Base-by-base conservation (phyloP, 148 eudicot genomes). In the Rhododendron simsii region DNA sequence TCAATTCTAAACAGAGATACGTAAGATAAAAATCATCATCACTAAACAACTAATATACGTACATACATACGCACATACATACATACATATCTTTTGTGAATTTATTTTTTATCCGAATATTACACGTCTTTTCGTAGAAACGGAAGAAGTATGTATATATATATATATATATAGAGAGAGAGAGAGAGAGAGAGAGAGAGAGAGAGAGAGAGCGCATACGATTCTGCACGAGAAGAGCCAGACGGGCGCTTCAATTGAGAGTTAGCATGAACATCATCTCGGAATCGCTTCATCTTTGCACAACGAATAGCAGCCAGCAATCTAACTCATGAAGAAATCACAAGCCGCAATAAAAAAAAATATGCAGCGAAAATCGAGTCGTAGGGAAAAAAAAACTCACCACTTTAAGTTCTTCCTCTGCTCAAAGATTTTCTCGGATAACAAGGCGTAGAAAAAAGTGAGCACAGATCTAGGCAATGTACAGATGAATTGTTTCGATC, bases 231-330 rank as follows among this genome's bases (percentile, higher is more conserved):
- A 61, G 96, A 90, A 87, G 92, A 90, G 47, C 91, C 92, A 81
- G 92, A 93, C 20, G 95, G 95, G 61, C 98, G 95, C 87, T 93
- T 95, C 45, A 92, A 90, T 88, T 92, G 94, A 79, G 95, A 84
- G 74, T 92, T 91, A 81, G 84, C 77, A 87, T 80, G 91, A 80
- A 87, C 89, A 81, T 95, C 98, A 77, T 95, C 98, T n/a, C 93
- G 89, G 61, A 92, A 84, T 83, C 98, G 91, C 92, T 94, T 95
- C 98, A 95, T 95, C 80, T 87, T 93, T 90, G 90, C 90, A 86
- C 75, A 67, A 84, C 48, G 67, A 47, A 47, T 7, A 41, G 44
- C 44, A 41, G 44, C 44, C 44, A 41, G 11, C 50, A 47, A 9
- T 47, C 50, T 47, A 47, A 47, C 50, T 10, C 50, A 47, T 47